These are phyloP conservation scores for Phytophthora pluvialis DNA, from an alignment of 352 stramenopile species.

Conservation along the genomic window DNA sequence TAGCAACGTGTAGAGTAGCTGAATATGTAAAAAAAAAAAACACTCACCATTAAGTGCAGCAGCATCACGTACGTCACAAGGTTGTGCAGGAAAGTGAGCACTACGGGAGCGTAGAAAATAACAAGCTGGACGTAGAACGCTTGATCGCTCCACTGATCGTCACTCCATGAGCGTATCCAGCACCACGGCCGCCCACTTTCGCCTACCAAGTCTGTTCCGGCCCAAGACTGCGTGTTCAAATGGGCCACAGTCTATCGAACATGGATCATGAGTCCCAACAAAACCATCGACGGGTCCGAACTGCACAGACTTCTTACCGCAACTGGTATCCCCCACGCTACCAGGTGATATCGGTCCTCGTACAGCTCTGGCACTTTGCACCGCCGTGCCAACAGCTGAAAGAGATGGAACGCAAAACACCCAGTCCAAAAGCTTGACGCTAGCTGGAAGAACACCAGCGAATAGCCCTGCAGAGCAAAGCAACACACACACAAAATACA, in stretches of 20 bases:
- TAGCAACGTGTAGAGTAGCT: no score
- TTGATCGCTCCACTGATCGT: slow-evolving; percentile 51
- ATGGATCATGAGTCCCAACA: slow-evolving; percentile 3
- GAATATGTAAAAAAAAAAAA: background rate
- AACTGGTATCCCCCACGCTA: slow-evolving; percentile 68
- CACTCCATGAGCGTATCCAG: slow-evolving; percentile 78
- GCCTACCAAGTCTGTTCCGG: slow-evolving; percentile 59
- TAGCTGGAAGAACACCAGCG: slow-evolving; percentile 71
- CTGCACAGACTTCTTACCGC: slow-evolving; percentile 33
- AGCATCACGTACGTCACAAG: slow-evolving; percentile 62
- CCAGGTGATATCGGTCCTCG: slow-evolving; percentile 69
- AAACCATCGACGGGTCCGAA: background rate
- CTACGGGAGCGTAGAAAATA: slow-evolving; percentile 64
- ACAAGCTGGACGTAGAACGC: slow-evolving; percentile 69
- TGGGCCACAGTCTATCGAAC: slow-evolving; percentile 52
- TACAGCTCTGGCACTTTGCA: slow-evolving; percentile 70
- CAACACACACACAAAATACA: background rate
- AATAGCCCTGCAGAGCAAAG: slow-evolving; percentile 49
- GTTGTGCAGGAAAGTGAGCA: slow-evolving; percentile 66
- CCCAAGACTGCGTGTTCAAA: slow-evolving; percentile 48
- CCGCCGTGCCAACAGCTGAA: slow-evolving; percentile 60
- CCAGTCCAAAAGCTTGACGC: slow-evolving; percentile 75
- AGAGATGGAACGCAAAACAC: slow-evolving; percentile 83
- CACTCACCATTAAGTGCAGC: slow-evolving; percentile 64
- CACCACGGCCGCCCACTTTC: slow-evolving; percentile 76